Percentiles rank a stretch among this genome's conserved stretches.
These are phyloP conservation scores for Globisporangium echinulatum DNA, from an alignment of 352 stramenopile species.

Conservation along the genomic window DNA sequence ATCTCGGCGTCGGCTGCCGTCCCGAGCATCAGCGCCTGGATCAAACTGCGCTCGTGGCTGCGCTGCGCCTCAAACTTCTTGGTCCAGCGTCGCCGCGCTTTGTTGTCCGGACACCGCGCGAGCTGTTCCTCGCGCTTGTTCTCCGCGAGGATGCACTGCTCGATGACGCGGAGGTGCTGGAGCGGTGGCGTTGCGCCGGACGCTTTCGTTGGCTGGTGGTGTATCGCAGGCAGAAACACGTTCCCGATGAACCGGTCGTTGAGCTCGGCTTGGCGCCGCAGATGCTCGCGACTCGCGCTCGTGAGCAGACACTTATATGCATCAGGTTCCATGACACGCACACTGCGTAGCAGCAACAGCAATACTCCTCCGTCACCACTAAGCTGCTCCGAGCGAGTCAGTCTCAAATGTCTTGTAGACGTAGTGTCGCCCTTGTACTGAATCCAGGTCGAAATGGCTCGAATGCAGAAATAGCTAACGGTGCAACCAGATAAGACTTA, in stretches of 20 bases:
- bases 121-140: constrained; percentile 60
- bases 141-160: constrained; percentile 67
- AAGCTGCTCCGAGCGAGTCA: no score
- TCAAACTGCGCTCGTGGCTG: constrained; percentile 42
- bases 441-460: no score
- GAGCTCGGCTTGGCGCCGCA: constrained; percentile 29
- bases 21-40: constrained; percentile 53
- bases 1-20: constrained; percentile 21
- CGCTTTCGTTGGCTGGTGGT: constrained; percentile 14
- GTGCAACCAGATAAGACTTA: no score
- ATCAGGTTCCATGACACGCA: constrained; percentile 18
- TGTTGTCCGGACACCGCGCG: constrained; percentile 36
- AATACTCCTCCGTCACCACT: no score
- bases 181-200: constrained; percentile 21
- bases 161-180: constrained; percentile 62
- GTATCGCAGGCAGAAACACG: constrained; percentile 54
- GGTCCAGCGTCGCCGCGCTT: constrained; percentile 35
- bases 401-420: no score
- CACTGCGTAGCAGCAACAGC: no score
- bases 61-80: constrained; percentile 59
- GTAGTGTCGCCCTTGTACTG: no score
- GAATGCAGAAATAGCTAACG: no score
- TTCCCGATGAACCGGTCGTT: constrained; percentile 50
- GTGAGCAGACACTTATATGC: constrained; percentile 44
- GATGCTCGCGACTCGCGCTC: constrained; percentile 35